phyloP scores from a whole-genome alignment of 1,284 basidiomycete genomes.

The Xerocomus nothofagi region DNA sequence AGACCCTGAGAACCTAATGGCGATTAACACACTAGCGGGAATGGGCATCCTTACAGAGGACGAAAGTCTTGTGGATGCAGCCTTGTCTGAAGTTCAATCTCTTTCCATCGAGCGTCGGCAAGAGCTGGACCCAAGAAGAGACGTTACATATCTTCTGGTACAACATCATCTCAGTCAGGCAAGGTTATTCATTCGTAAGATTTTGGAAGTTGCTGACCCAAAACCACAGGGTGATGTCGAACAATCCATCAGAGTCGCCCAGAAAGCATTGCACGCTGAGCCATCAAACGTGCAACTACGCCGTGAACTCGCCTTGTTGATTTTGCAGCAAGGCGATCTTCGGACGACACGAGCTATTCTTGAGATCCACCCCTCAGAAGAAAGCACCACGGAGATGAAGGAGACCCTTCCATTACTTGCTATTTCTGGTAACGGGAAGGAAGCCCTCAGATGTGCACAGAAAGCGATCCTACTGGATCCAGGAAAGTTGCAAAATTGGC shows the following conservation, averaged over 20 bases:
- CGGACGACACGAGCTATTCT: constrained; percentile 43
- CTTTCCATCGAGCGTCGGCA: constrained; percentile 63
- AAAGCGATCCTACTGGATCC: constrained; percentile 70
- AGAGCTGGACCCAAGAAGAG: constrained; percentile 61
- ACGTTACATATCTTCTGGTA: constrained; percentile 66
- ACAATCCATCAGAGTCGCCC: constrained; percentile 53
- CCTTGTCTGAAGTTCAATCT: constrained; percentile 76
- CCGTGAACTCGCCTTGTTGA: constrained; percentile 52
- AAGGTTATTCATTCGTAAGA: constrained; percentile 14
- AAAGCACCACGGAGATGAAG: constrained; percentile 34
- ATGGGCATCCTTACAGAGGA: constrained; percentile 85
- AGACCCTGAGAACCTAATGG: constrained; percentile 73
- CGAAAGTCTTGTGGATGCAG: constrained; percentile 81
- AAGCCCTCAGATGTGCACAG: constrained; percentile 52
- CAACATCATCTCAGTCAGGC: constrained; percentile 71
- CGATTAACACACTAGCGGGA: constrained; percentile 81
- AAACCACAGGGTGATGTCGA: constrained; percentile 45
- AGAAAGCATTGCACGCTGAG: constrained; percentile 56
- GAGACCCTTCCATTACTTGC: constrained; percentile 47
- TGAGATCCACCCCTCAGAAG: constrained; percentile 31
- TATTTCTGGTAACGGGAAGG: constrained; percentile 35
- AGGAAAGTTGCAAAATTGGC: constrained; percentile 59
- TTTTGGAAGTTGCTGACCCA: constrained; percentile 1
- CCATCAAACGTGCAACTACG: constrained; percentile 52
- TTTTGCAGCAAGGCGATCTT: constrained; percentile 48